These are phyloP conservation scores for Teratosphaeria nubilosa DNA, from an alignment of 2,329 filamentous ascomycete genomes.

Conservation along the genomic window DNA sequence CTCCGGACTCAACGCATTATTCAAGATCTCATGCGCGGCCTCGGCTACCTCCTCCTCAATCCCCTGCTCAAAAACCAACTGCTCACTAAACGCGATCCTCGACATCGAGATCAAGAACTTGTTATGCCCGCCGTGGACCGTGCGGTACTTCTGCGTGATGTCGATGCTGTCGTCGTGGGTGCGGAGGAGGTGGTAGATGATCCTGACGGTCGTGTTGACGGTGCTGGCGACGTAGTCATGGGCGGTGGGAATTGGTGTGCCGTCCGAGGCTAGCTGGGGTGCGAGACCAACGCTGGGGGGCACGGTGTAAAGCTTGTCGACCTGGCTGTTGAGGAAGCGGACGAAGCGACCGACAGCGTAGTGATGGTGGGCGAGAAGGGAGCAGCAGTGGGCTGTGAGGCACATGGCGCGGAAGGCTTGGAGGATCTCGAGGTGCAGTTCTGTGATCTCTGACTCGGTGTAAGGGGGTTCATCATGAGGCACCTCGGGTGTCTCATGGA, in stretches of 20 bases:
- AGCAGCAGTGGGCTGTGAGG: conserved; percentile 50
- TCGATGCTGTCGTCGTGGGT: conserved; percentile 50
- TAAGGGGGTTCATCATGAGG: conserved; percentile 33
- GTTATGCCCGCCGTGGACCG: conserved; percentile 62
- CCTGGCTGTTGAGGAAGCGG: conserved; percentile 61
- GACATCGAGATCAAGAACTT: conserved; percentile 75
- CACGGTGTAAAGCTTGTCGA: conserved; percentile 48
- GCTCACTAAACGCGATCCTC: conserved; percentile 75
- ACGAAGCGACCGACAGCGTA: conserved; percentile 66
- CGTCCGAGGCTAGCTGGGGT: conserved; percentile 5
- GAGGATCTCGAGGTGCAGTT: conserved; percentile 37
- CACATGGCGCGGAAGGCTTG: conserved; percentile 48
- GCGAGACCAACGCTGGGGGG: conserved; percentile 18
- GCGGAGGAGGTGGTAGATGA: conserved; percentile 51
- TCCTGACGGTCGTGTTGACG: conserved; percentile 50
- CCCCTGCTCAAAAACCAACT: conserved; percentile 63
- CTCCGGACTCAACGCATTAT: conserved; percentile 71
- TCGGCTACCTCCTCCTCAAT: conserved; percentile 71
- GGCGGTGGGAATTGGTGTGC: conserved; percentile 14
- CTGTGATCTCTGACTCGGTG: conserved; percentile 32
- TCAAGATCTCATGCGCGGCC: conserved; percentile 70
- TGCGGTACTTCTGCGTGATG: conserved; percentile 60
- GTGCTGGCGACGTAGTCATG: conserved; percentile 36
- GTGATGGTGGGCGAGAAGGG: conserved; percentile 57
- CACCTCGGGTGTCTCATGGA: conserved; percentile 45